Evolutionary conservation across 2,329 filamentous ascomycete genomes (phyloP).

Genomic region (Penicillium sp.): DNA sequence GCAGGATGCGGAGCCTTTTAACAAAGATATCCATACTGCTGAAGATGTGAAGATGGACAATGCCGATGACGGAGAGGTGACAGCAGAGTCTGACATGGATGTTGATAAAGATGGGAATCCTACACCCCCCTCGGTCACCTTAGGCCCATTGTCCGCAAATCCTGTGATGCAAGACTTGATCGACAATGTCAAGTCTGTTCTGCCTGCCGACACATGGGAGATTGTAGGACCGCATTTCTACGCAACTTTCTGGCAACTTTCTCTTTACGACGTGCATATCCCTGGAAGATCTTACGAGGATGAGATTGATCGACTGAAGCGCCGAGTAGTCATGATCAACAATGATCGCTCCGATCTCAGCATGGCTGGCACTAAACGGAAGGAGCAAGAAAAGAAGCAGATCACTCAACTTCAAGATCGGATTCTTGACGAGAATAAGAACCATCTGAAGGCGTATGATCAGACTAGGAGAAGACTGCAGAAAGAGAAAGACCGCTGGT

Average conservation of each 20-base stretch:
- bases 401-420: slow-evolving; percentile 68
- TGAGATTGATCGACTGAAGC: slow-evolving; percentile 69
- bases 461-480: slow-evolving; percentile 69
- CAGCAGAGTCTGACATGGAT: slow-evolving; percentile 33
- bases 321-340: slow-evolving; percentile 66
- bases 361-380: slow-evolving; percentile 64
- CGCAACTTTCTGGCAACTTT: slow-evolving; percentile 87
- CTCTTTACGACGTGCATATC: slow-evolving; percentile 77
- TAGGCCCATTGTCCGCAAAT: slow-evolving; percentile 57
- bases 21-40: slow-evolving; percentile 27
- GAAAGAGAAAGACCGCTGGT: slow-evolving; percentile 78
- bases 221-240: slow-evolving; percentile 80
- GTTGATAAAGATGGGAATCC: slow-evolving; percentile 32
- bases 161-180: slow-evolving; percentile 74
- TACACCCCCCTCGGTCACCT: slow-evolving; percentile 22
- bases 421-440: slow-evolving; percentile 71
- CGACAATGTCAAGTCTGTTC: slow-evolving; percentile 62
- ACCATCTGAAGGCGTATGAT: slow-evolving; percentile 66
- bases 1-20: slow-evolving; percentile 29
- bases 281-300: slow-evolving; percentile 75
- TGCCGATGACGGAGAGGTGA: slow-evolving; percentile 27
- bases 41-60: slow-evolving; percentile 39
- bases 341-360: slow-evolving; percentile 74
- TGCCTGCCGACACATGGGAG: slow-evolving; percentile 66
- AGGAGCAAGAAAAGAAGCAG: slow-evolving; percentile 69